Base-by-base conservation (phyloP, 106 monocot genomes). In the Allium cepa region DNA sequence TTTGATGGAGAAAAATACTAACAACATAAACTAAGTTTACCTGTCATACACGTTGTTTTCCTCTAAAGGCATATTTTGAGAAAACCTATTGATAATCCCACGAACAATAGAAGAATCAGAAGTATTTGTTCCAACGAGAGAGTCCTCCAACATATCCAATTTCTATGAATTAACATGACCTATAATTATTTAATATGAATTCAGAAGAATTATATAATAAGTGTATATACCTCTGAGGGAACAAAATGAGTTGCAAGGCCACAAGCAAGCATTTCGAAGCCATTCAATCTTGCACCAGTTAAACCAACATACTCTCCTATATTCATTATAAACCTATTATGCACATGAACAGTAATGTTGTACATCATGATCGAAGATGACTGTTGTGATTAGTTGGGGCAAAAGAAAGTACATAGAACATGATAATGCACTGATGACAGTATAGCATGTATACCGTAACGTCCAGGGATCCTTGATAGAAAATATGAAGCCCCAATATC, bases 191-290 rank as follows among this genome's bases (percentile, higher is more conserved):
- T 36, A 4, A 5, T 36, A 36, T 36, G 5, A 36, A 36, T 36
- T 36, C 4, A 36, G 5, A 36, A 36, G 4, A 36, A 36, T 36
- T 36, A 36, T 36, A 4, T 36, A 36, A 36, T 1, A 36, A 36
- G 36, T 36, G 36, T 36, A 55, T 12, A 79, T 83, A 99, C 99
- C 68, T 70, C 68, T 50, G 83, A 87, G 75, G 80, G 75, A 27
- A 99, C 90, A 83, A 87, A 90, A 57, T 99, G 99, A 64, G 93
- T 99, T 59, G 93, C 99, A 60, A 99, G 83, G 51, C 99, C 99
- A 83, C 92, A 99, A 36, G 93, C 90, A 87, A 99, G 90, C 99
- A 99, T 90, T 90, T 99, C 93, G 62, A 83, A 28, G 3, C 83
- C 92, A 81, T 90, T 83, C 73, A 99, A 66, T 70, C 87, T 84